phyloP scores from a whole-genome alignment of 2,329 filamentous ascomycete species.

The Dactylellina drechsleri region DNA sequence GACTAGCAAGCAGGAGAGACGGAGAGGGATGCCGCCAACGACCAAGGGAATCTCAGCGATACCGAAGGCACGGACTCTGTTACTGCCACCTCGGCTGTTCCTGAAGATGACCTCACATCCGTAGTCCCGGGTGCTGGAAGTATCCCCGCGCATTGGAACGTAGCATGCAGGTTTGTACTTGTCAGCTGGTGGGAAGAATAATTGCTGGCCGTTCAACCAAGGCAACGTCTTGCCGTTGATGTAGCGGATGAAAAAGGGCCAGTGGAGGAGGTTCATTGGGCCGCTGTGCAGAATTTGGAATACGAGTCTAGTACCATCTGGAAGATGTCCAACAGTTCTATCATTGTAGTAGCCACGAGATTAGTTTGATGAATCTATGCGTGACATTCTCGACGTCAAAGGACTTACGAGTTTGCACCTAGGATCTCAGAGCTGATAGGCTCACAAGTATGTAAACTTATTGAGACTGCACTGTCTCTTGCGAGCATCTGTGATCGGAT shows the following conservation, averaged over 20 bases:
- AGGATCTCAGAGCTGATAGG: conserved; percentile 29
- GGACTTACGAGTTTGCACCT: conserved; percentile 27
- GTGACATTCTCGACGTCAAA: background rate
- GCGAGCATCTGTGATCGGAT: conserved; percentile 22
- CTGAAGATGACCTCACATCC: conserved; percentile 31
- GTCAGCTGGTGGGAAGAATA: conserved; percentile 35
- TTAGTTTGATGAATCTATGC: background rate
- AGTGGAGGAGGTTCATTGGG: conserved; percentile 23
- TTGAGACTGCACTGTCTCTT: conserved; percentile 21
- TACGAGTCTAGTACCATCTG: conserved; percentile 23
- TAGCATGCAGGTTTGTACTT: conserved; percentile 38
- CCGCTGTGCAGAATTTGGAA: conserved; percentile 35
- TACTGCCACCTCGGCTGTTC: conserved; percentile 18
- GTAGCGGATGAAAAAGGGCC: conserved; percentile 27
- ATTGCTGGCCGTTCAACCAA: conserved; percentile 47
- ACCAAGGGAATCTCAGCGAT: conserved; percentile 46
- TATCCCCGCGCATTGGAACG: conserved; percentile 20
- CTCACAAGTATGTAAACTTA: conserved; percentile 15
- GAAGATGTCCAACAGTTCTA: conserved; percentile 34
- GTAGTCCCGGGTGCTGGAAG: conserved; percentile 6
- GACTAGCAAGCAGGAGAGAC: conserved; percentile 41
- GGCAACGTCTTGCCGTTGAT: conserved; percentile 41
- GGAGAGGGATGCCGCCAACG: conserved; percentile 46
- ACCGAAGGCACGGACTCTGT: conserved; percentile 23
- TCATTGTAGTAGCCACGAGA: background rate